Evolutionary conservation across 208 protist genomes (phyloP), one percentile per base, ranked within the genome.

Genomic region (Leishmania guyanensis): DNA sequence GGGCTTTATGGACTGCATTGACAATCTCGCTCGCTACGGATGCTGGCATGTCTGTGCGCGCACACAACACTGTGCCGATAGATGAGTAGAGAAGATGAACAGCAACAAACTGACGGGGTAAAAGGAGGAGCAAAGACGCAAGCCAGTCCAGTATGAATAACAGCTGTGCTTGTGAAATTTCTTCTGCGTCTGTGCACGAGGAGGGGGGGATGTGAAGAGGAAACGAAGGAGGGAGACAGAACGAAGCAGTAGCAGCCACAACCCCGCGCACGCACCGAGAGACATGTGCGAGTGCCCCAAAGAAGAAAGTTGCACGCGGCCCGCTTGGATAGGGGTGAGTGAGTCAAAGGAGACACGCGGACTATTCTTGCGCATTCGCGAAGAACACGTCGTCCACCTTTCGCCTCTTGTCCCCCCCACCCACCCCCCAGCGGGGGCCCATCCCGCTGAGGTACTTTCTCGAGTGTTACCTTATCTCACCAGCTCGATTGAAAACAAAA

Each of bases 1-100:
- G 92, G 29, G 94, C 94, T 36, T 84, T 65, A 1, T 91, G 84
- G 5, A 94, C 71, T 16, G 87, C 86, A 66, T 91, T 86, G 29
- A 78, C 86, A 20, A 93, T 89, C 29, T 88, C 86, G 2, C 14
- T 50, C 9, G 85, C 62, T n/a, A 88, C 84, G 48, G 79, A 79
- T 22, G 48, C 54, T 10, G 72, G 60, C 78, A 82, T 82, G 56
- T 29, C 36, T 6, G 3, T 51, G 33, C 5, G 39, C 39, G 14
- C 43, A 72, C 68, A 17, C 68, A 72, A 72, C 10, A 46, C 39
- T 2, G 68, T 20, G 68, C 68, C 5, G 46, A 62, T 22, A 65
- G 60, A 16, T 3, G 66, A 72, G 39, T 10, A 26, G 17, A 17
- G 20, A 43, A 22, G 50, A 50, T 20, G 17, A 36, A 39, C 20